Evolutionary conservation across 2,329 filamentous ascomycete genomes (phyloP), one percentile per base, ranked within the genome.

Genomic region (Emydomyces testavorans): DNA sequence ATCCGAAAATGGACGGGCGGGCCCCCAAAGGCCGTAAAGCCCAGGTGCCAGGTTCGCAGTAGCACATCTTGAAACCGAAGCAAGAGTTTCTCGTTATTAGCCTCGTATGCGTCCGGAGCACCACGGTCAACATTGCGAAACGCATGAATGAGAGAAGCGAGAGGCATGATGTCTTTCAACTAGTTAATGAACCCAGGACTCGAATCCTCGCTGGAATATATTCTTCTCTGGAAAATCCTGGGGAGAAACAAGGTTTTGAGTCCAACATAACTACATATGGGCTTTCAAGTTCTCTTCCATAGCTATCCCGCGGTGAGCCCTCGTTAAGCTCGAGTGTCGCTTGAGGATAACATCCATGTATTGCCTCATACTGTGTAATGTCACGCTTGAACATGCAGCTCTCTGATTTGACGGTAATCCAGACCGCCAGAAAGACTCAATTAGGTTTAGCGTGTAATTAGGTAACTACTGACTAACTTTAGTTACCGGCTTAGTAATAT

Each of bases 1-100:
- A 83, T 83, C 56, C 79, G 75, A 56, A 85, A 85, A 62, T 85
- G 80, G 6, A 84, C 80, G 0, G 80, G 75, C 2, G 81, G 81
- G 0, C 81, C 81, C 1, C 80, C 80, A 59, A 83, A 83, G 0
- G 76, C 64, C 0, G 78, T 83, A 53, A 83, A 75, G 0, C 80
- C 80, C 4, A 83, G 62, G 61, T 82, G 69, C 76, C 78, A 83
- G 21, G 64, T 72, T 18, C 62, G 59, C 4, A 55, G 31, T 31
- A 69, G 56, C 8, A 68, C 62, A 47, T 69, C 66, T 8, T 23
- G 18, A 26, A 65, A 51, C 4, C 63, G 62, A 23, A 45, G 49
- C 2, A 53, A 20, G 1, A 64, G 51, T 48, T 60, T 59, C 29
- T 69, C 48, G 26, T 54, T 56, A 49, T 58, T 56, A 6, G 51